A percentile compares a stretch with the other conserved stretches of the same genome.
Evolutionary conservation across 352 stramenopile species (phyloP).

Genomic region (Sclerospora graminicola): DNA sequence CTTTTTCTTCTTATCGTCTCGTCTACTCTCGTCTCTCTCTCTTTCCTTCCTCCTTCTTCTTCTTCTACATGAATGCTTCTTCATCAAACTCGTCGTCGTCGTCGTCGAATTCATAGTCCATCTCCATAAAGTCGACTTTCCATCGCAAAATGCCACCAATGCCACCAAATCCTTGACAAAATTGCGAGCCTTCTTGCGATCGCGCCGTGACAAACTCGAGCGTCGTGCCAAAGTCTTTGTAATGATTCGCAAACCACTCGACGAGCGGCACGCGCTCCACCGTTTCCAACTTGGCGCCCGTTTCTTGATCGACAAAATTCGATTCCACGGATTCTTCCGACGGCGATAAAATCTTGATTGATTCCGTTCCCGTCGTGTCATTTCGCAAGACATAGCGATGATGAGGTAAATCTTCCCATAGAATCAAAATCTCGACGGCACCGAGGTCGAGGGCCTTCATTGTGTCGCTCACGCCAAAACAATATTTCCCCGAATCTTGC

Average conservation of each 20-base stretch:
- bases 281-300: slow-evolving; percentile 94
- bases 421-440: slow-evolving; percentile 98
- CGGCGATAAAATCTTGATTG: slow-evolving; percentile 66
- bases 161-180: slow-evolving; percentile 98
- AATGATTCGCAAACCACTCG: slow-evolving; percentile 99
- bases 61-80: slow-evolving; percentile 78
- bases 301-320: slow-evolving; percentile 94
- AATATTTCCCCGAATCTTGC: slow-evolving; percentile 98
- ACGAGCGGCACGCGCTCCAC: slow-evolving; percentile 95
- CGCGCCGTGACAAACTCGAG: slow-evolving; percentile 99
- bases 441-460: slow-evolving; percentile 97
- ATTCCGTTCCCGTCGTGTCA: slow-evolving; percentile 84
- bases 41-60: slow-evolving; percentile 34
- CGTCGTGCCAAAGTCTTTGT: slow-evolving; percentile 97
- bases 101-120: slow-evolving; percentile 91
- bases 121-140: slow-evolving; percentile 98
- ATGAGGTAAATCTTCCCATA: slow-evolving; percentile 98
- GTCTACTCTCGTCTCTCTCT: slow-evolving; percentile 3
- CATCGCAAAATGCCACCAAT: slow-evolving; percentile 98
- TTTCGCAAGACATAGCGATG: slow-evolving; percentile 93
- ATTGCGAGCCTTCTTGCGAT: slow-evolving; percentile 97
- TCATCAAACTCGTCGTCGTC: slow-evolving; percentile 85
- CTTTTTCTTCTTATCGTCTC: too few relatives aligned
- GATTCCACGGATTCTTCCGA: slow-evolving; percentile 88
- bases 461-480: slow-evolving; percentile 98